A percentile compares a stretch with the other conserved stretches of the same genome.
Evolutionary conservation across 306 rosid species (phyloP).

Genomic region (Mucuna pruriens): DNA sequence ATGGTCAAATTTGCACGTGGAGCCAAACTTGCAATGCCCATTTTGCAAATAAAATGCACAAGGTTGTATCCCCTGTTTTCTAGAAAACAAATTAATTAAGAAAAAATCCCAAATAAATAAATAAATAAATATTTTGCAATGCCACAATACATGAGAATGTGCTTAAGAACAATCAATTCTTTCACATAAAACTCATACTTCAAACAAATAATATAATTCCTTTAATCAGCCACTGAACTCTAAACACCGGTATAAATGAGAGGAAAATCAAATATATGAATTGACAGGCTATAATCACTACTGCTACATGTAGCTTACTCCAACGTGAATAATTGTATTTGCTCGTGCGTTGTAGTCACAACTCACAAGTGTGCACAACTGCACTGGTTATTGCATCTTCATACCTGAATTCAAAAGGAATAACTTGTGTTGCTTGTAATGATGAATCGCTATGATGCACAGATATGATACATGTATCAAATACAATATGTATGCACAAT

Average conservation of each 20-base stretch:
- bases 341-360: neutral
- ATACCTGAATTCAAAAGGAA: conserved; percentile 1
- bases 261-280: neutral
- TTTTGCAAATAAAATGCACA: conserved; percentile 57
- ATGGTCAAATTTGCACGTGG: conserved; percentile 88
- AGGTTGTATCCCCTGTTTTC: conserved; percentile 60
- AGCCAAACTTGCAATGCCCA: conserved; percentile 83
- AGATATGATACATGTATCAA: too few relatives aligned
- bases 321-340: conserved; percentile 1
- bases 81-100: conserved; percentile 40
- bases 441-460: too few relatives aligned
- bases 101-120: conserved; percentile 17
- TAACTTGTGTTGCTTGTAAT: too few relatives aligned
- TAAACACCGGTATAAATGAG: neutral
- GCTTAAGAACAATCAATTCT: conserved; percentile 6
- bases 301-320: conserved; percentile 1
- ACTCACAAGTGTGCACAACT: neutral
- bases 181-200: neutral
- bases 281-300: neutral
- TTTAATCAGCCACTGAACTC: neutral
- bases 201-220: neutral
- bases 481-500: too few relatives aligned
- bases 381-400: neutral
- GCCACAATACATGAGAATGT: neutral
- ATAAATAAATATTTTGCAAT: conserved; percentile 9